phyloP scores from a whole-genome alignment of 345 rosid species.

The Acer saccharum region DNA sequence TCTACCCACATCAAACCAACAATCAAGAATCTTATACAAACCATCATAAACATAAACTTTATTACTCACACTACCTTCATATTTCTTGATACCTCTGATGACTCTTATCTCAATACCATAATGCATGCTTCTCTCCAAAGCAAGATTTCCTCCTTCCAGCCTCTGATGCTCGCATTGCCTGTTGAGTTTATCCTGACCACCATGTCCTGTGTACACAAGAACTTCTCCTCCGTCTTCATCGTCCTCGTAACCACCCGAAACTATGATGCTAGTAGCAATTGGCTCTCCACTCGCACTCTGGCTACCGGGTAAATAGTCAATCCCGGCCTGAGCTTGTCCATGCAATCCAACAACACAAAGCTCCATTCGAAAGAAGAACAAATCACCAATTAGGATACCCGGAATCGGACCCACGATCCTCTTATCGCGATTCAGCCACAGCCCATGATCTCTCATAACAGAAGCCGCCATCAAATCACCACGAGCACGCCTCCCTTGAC shows the following conservation, averaged over 20 bases:
- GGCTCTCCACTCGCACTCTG: conserved; percentile 81
- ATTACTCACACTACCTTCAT: conserved; percentile 45
- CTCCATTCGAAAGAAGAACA: conserved; percentile 83
- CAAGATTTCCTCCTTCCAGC: conserved; percentile 90
- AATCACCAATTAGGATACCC: conserved; percentile 73
- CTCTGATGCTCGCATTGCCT: conserved; percentile 73
- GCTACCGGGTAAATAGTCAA: conserved; percentile 65
- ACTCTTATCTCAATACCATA: conserved; percentile 86
- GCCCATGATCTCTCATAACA: conserved; percentile 53
- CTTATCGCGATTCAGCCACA: conserved; percentile 83
- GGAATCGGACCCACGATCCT: conserved; percentile 87
- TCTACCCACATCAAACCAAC: conserved; percentile 90
- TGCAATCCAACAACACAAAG: conserved; percentile 80
- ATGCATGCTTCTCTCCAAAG: conserved; percentile 79
- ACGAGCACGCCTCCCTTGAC: conserved; percentile 40
- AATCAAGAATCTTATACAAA: conserved; percentile 71
- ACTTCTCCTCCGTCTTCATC: conserved; percentile 78
- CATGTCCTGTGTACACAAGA: conserved; percentile 80
- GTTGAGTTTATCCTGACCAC: conserved; percentile 74
- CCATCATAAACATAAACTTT: conserved; percentile 92
- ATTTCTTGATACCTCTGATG: conserved; percentile 65
- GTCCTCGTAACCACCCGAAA: conserved; percentile 89
- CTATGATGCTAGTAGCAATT: conserved; percentile 82
- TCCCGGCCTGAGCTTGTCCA: conserved; percentile 87
- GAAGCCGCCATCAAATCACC: conserved; percentile 63